Base-by-base conservation (phyloP, 495 filamentous ascomycete species). In the Chaetomium tenue region DNA sequence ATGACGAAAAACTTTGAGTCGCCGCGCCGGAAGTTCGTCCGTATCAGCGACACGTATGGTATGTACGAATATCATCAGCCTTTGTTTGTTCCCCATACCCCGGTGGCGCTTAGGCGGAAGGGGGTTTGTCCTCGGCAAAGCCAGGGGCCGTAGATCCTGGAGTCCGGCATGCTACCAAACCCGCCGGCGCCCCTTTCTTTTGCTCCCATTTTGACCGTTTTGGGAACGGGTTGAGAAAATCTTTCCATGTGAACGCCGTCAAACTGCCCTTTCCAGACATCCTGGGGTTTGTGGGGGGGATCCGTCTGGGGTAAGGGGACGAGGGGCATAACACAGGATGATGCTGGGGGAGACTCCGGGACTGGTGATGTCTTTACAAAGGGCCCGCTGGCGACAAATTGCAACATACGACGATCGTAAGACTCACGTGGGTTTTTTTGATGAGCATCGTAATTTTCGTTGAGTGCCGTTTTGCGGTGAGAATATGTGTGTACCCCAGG, bases 161-260 rank as follows among this genome's bases (percentile, higher is more conserved):
- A 30, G 28, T 60, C n/a, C 58, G 58, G 46, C 57, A 57, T 57
- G 54, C 52, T n/a, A 23, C 46, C 23, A 51, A 51, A 47, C 11
- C 48, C 23, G 20, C 48, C 50, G 50, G 22, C 18, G 25, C 46
- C n/a, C 20, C 46, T 22, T 59, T 11, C 42, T 6, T 37, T 33
- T 20, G 33, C n/a, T 16, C 26, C 25, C 40, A 5, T 30, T 30
- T 28, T 16, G 4, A 3, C 8, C 16, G 23, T 44, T 58, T 13
- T 46, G 8, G 58, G 58, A 51, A 16, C 16, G 1, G 7, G 30
- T 11, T 9, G 12, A 18, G 44, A 8, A 46, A 25, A 42, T 5
- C 20, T 53, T 61, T 52, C 47, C 59, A 61, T 61, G 59, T 61
- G 59, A 61, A 52, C 7, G 20, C 5, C 15, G 16, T 26, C 33